A percentile compares a stretch with the other conserved stretches of the same genome.
Evolutionary conservation across 1,139 yeast genomes (phyloP).

Genomic region (Yarrowia galli): DNA sequence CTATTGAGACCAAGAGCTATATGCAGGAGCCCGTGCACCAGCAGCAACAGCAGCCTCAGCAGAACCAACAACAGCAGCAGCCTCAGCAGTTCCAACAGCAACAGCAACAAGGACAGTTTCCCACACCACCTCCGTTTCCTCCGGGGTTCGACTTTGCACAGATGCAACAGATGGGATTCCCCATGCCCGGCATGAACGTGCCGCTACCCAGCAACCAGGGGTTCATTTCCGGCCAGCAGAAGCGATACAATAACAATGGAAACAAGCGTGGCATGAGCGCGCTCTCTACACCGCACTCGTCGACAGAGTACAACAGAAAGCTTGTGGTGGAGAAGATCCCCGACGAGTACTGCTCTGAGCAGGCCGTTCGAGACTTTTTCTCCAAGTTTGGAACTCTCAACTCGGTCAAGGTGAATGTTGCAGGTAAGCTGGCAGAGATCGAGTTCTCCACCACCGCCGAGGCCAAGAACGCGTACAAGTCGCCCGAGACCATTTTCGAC

Average conservation of each 20-base stretch:
- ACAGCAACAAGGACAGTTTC: conserved; percentile 39
- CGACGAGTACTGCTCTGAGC: conserved; percentile 53
- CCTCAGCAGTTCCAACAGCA: conserved; percentile 40
- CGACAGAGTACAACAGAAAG: conserved; percentile 44
- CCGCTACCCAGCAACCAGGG: conserved; percentile 45
- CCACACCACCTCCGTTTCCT: conserved; percentile 28
- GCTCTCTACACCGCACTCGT: conserved; percentile 43
- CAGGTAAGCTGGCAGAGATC: conserved; percentile 51
- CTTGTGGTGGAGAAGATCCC: conserved; percentile 57
- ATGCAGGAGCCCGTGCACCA: conserved; percentile 12
- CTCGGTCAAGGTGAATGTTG: conserved; percentile 48
- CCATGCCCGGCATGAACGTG: conserved; percentile 37
- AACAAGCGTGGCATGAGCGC: conserved; percentile 40
- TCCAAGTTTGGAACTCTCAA: conserved; percentile 54
- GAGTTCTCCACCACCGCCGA: conserved; percentile 53
- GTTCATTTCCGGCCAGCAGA: conserved; percentile 42
- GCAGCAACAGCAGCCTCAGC: conserved; percentile 32
- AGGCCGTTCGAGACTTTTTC: conserved; percentile 51
- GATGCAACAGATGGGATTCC: conserved; percentile 37
- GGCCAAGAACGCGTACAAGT: conserved; percentile 56
- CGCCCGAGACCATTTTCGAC: conserved; percentile 58
- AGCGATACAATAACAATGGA: conserved; percentile 8
- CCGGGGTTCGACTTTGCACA: conserved; percentile 34
- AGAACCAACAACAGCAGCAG: conserved; percentile 35
- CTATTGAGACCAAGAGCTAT: conserved; percentile 41